These are phyloP conservation scores for Pyrenochaeta sp. DNA, from an alignment of 2,329 filamentous ascomycete genomes.

Conservation along the genomic window DNA sequence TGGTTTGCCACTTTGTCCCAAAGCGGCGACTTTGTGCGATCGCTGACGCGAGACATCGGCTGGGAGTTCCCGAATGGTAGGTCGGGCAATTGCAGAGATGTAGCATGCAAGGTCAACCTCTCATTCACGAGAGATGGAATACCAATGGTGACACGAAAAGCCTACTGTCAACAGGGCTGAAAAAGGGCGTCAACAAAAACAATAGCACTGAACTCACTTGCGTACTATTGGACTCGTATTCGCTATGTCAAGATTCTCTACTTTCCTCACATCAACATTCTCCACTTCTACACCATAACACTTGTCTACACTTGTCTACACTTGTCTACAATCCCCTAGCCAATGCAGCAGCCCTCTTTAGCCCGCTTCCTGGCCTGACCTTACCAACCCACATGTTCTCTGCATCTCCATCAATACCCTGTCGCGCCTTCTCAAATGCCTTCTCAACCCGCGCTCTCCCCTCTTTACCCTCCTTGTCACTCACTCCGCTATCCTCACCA, in stretches of 20 bases:
- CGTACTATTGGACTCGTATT: no score
- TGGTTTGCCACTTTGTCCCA: background rate
- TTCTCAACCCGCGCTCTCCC: slow-evolving; percentile 24
- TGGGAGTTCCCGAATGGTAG: background rate
- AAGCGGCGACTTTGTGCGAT: background rate
- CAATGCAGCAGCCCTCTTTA: slow-evolving; percentile 32
- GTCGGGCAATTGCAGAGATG: background rate
- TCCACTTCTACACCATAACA: no score
- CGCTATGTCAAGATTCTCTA: no score
- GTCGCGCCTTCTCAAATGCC: slow-evolving; percentile 38
- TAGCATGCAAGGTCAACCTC: no score
- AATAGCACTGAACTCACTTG: no score
- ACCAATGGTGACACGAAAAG: no score
- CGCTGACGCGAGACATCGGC: background rate
- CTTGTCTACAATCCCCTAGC: slow-evolving; percentile 4
- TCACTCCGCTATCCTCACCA: background rate
- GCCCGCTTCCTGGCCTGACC: slow-evolving; percentile 33
- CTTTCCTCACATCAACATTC: no score
- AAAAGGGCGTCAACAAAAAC: no score
- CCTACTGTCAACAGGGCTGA: no score
- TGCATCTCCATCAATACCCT: slow-evolving; percentile 37
- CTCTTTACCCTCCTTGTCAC: slow-evolving; percentile 3
- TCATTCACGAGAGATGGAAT: no score
- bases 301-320: no score
- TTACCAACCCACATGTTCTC: slow-evolving; percentile 35